Evolutionary conservation across 2,329 filamentous ascomycete species (phyloP).

Genomic region (Alternaria burnsii): DNA sequence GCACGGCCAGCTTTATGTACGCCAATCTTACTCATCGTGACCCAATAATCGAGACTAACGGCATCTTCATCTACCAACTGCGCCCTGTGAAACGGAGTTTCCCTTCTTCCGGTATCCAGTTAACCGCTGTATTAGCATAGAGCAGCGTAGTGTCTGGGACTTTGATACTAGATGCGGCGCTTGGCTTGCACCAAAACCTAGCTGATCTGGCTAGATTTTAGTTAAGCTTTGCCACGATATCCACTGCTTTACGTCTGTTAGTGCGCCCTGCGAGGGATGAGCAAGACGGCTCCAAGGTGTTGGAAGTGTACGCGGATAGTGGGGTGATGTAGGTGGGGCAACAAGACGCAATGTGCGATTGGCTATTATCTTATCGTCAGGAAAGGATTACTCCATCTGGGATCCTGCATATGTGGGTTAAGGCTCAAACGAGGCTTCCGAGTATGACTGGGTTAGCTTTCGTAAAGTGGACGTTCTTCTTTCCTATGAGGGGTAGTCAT

Average conservation of each 20-base stretch:
- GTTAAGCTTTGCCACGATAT: neutral
- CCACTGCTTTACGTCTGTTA: neutral
- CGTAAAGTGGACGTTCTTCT: neutral
- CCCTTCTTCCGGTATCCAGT: neutral
- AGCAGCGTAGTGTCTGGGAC: neutral
- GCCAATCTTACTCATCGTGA: neutral
- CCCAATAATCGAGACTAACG: neutral
- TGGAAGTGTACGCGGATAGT: neutral
- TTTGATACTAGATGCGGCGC: neutral
- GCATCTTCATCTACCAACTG: neutral
- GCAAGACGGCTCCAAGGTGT: neutral
- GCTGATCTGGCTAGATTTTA: neutral
- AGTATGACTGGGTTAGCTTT: neutral
- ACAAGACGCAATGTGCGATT: neutral
- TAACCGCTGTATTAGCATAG: neutral
- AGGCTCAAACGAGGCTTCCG: neutral
- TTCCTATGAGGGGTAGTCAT: neutral
- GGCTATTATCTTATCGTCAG: constrained; percentile 8
- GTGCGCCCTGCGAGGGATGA: neutral
- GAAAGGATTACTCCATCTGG: constrained; percentile 9
- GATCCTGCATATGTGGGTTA: constrained; percentile 4
- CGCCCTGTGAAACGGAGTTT: neutral
- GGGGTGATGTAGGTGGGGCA: constrained; percentile 1
- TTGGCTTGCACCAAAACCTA: neutral
- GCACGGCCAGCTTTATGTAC: neutral